Conservation (phyloP, 2,329 filamentous ascomycete species). For the Chrysoporthe puriensis region DNA sequence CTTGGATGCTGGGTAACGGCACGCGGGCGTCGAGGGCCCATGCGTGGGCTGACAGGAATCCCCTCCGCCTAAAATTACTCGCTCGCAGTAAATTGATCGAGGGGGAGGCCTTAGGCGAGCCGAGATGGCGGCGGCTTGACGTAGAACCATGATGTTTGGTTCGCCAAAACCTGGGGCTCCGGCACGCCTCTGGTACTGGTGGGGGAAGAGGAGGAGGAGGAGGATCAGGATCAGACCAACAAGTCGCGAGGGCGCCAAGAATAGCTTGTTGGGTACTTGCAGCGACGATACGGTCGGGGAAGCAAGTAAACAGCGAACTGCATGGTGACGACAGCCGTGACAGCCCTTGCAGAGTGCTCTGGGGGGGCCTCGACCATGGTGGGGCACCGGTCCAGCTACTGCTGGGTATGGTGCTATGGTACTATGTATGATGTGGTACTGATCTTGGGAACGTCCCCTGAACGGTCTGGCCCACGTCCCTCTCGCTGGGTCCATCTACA, state of each 20-base stretch:
- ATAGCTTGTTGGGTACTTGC: not conserved
- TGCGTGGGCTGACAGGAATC: conserved; percentile 8
- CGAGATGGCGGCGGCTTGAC: not conserved
- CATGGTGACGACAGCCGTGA: not conserved
- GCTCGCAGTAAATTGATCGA: conserved; percentile 11
- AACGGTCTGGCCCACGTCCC: conserved; percentile 6
- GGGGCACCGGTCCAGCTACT: conserved; percentile 5
- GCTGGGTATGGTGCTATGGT: no score
- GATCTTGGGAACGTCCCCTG: not conserved
- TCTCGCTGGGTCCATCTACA: conserved; percentile 8
- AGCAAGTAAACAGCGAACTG: not conserved
- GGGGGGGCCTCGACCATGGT: conserved; percentile 2
- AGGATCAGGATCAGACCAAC: not conserved
- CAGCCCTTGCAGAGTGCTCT: conserved; percentile 1
- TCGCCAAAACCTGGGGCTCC: not conserved
- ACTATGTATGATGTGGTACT: no score
- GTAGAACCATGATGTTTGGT: not conserved
- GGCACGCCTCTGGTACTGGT: not conserved
- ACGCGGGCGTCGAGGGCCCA: not conserved
- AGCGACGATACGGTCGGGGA: no score
- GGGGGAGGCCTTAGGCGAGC: conserved; percentile 4
- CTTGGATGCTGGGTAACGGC: not conserved
- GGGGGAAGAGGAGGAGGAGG: not conserved
- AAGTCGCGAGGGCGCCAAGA: not conserved
- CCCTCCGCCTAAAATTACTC: conserved; percentile 5